Conservation (phyloP, 345 rosid species). For the Populus simonii region DNA sequence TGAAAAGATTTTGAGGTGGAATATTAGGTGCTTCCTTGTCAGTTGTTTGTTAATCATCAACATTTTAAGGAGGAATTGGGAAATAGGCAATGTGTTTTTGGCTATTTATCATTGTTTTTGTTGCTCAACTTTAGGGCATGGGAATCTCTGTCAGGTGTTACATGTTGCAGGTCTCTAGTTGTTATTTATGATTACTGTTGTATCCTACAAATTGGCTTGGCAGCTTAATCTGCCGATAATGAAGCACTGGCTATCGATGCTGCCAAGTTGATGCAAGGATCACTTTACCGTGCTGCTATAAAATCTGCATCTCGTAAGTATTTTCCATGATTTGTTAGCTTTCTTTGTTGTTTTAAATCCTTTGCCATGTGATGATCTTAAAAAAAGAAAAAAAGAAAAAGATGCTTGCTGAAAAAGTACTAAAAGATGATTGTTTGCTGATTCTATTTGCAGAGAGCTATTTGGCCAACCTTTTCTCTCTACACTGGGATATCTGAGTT, state of each 20-base stretch:
- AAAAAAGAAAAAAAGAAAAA: constrained; percentile 3
- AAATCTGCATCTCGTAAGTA: constrained; percentile 75
- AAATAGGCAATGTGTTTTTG: neutral
- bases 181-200: constrained; percentile 55
- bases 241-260: constrained; percentile 51
- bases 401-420: constrained; percentile 1
- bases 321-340: neutral
- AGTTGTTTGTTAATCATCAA: neutral
- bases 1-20: neutral
- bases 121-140: constrained; percentile 53
- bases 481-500: constrained; percentile 88
- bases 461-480: constrained; percentile 80
- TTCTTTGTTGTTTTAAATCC: neutral
- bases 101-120: constrained; percentile 1
- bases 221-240: constrained; percentile 46
- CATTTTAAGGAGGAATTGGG: neutral
- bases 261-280: constrained; percentile 57
- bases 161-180: constrained; percentile 75
- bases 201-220: constrained; percentile 73
- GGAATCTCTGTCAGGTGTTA: constrained; percentile 66
- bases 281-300: constrained; percentile 61
- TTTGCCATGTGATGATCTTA: neutral
- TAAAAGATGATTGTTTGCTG: neutral
- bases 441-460: constrained; percentile 60
- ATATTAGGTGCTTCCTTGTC: neutral